Base-by-base conservation (phyloP, 192 early-diverging fungal species). In the Spizellomyces sp. region DNA sequence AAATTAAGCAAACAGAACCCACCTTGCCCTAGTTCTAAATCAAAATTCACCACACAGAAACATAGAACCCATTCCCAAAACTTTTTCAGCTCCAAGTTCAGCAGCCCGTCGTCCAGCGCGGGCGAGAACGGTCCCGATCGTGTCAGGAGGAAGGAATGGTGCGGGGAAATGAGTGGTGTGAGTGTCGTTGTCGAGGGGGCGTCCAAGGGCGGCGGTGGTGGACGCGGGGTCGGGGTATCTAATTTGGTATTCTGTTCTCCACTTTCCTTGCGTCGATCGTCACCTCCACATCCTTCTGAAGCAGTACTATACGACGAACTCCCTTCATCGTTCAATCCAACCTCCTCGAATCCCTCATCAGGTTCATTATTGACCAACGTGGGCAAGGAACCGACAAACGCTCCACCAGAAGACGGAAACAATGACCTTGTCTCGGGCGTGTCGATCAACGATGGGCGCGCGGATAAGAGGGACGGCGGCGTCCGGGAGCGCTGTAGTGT, bases 21-120 rank as follows among this genome's bases (percentile, higher is more conserved):
- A 81, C 83, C 76, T 64, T 84, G 84, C 10, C 84, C 84, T 0
- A 71, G 19, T 58, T 86, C 81, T 54, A 86, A 59, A 75, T 86
- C 84, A 67, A 86, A 86, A 36, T 82, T 83, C 6, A 84, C 84
- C 5, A 86, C 76, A 60, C 75, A 76, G 15, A 86, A 58, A 22
- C 82, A 77, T 17, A 81, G 62, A 7, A 77, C 69, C 84, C 84
- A 86, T 45, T 84, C 75, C 70, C 74, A 80, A 14, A 84, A 75
- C 59, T 27, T 12, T 8, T 74, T 69, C 17, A 82, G 56, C 58
- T 81, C 57, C 52, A 81, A 48, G 21, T 45, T 27, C 43, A 10
- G 27, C 45, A 79, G 61, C 47, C 41, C 52, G 7, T 67, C 45
- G n/a, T 78, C 62, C 27, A 41, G 8, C 52, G 64, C 12, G 42